Conservation (phyloP, 768 basidiomycete genomes). For the Sutorius australiensis region DNA sequence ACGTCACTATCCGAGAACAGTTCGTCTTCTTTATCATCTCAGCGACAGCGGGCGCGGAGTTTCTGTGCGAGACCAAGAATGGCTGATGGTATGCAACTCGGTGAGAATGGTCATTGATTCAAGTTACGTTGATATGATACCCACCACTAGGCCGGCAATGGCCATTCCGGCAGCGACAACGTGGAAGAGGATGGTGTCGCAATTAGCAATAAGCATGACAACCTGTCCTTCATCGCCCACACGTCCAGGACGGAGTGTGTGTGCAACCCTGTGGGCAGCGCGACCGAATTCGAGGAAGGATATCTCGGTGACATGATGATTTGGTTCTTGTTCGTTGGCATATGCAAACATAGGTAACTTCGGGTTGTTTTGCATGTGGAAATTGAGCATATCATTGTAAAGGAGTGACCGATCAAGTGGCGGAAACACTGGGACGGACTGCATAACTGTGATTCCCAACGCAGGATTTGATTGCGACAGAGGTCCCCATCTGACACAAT, state of each 20-base stretch:
- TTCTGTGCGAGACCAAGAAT: conserved; percentile 31
- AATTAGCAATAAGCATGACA: conserved; percentile 30
- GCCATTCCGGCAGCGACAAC: conserved; percentile 17
- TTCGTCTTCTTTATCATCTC: conserved; percentile 9
- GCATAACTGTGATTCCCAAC: not conserved
- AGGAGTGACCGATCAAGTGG: conserved; percentile 15
- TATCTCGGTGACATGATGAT: conserved; percentile 9
- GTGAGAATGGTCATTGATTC: conserved; percentile 18
- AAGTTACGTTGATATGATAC: conserved; percentile 27
- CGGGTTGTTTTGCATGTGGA: conserved; percentile 15
- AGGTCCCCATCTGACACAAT: not conserved
- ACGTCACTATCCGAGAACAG: conserved; percentile 11
- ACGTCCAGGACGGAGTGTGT: conserved; percentile 13
- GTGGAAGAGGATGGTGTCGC: conserved; percentile 22
- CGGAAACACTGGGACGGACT: conserved; percentile 4
- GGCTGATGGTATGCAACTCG: conserved; percentile 5
- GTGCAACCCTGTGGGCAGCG: conserved; percentile 31
- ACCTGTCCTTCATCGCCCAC: conserved; percentile 22
- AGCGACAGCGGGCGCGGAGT: conserved; percentile 1
- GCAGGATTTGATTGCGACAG: not conserved
- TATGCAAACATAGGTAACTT: conserved; percentile 13
- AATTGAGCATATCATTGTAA: conserved; percentile 17
- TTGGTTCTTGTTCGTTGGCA: conserved; percentile 9
- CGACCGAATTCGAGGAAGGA: conserved; percentile 13
- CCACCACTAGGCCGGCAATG: conserved; percentile 28